Percentiles rank a stretch among this genome's conserved stretches.
Conservation (phyloP, 129 eudicot species). For the Sambucus nigra region DNA sequence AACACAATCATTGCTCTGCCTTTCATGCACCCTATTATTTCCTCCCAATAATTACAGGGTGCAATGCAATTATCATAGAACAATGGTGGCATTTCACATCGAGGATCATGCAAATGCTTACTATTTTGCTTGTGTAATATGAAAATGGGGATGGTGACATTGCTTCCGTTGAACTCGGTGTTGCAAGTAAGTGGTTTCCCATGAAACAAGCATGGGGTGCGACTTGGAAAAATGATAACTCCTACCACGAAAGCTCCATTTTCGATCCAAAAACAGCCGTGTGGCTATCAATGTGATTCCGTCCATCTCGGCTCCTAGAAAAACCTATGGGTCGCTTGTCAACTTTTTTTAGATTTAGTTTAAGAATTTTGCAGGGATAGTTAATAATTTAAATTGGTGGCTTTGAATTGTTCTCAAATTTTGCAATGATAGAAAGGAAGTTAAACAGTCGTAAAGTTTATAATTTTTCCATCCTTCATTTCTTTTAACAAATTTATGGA, state of each 20-base stretch:
- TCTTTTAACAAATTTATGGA: no score
- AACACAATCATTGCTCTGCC: neutral
- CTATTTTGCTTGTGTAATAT: constrained; percentile 27
- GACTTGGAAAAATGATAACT: constrained; percentile 10
- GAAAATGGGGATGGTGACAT: constrained; percentile 30
- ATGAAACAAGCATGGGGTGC: constrained; percentile 22
- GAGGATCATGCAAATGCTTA: constrained; percentile 17
- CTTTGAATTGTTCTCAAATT: no score
- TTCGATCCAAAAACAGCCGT: constrained; percentile 1
- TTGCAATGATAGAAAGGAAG: no score
- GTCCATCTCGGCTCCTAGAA: constrained; percentile 9
- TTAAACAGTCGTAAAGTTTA: no score
- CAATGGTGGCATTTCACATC: constrained; percentile 24
- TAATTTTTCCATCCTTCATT: no score
- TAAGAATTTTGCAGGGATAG: no score
- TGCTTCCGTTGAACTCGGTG: constrained; percentile 22
- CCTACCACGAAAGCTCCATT: constrained; percentile 2
- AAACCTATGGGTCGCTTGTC: neutral
- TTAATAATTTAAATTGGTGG: no score
- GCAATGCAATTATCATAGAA: constrained; percentile 20
- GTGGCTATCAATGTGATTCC: constrained; percentile 21
- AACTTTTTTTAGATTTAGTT: no score
- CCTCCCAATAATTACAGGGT: constrained; percentile 12
- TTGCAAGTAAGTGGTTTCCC: constrained; percentile 5
- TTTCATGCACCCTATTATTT: neutral